Evolutionary conservation across 192 early-diverging fungal genomes (phyloP), one percentile per base, ranked within the genome.

Genomic region (Coemansia sp.): DNA sequence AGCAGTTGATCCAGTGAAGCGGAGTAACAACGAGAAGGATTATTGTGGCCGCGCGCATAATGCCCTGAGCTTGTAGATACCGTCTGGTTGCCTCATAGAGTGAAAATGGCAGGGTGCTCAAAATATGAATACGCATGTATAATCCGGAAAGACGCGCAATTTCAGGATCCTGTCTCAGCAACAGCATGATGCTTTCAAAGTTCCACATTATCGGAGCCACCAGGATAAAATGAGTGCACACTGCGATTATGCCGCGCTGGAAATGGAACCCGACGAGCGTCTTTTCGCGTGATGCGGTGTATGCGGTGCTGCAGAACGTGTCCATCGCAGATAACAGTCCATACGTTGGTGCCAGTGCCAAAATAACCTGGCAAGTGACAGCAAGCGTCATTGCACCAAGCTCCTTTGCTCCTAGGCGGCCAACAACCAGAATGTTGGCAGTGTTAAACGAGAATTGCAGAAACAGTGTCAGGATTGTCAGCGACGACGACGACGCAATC

Each of bases 61-160:
- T n/a, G n/a, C 87, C 92, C 80, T 98, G 95, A 0, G 88, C 84
- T 65, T 95, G 90, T 31, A 96, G 71, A 62, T 82, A 96, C 48
- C 91, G 84, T 52, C 91, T 91, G 30, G 88, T 70, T 59, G 87
- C 88, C 62, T 96, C 93, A 83, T 87, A 88, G 19, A 89, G 71
- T 38, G 94, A 74, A 68, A 74, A 85, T 2, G 92, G 88, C 23
- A 89, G 85, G 27, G 89, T 81, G 10, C 91, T 89, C 10, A 88
- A 75, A 20, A 94, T 65, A 15, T 89, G 75, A 36, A 82, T 86
- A 6, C 81, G 63, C 28, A 91, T 58, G 70, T 88, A 96, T 36
- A 82, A 30, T n/a, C n/a, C n/a, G n/a, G n/a, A n/a, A n/a, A n/a
- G n/a, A n/a, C n/a, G n/a, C n/a, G n/a, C n/a, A n/a, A 4, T 85